Evolutionary conservation across 2,329 filamentous ascomycete species (phyloP), one percentile per base, ranked within the genome.

Genomic region (Phialophora chinensis): DNA sequence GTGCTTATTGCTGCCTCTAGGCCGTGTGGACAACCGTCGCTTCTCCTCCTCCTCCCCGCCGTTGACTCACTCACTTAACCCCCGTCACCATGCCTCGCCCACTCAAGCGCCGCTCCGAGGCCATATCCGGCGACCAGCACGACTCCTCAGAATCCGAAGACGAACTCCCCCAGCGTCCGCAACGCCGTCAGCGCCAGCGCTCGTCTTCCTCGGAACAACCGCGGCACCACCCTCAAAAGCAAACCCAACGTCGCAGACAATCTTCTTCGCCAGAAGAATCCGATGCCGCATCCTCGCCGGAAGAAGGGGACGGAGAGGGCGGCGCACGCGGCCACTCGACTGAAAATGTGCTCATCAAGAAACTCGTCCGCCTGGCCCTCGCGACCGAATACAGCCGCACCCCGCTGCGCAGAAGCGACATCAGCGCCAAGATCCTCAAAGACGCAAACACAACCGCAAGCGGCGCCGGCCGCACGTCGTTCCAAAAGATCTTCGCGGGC

Each of bases 401-500:
- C 61, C 83, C 85, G 0, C 85, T 90, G 55, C 83, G 86, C 47
- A 78, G 87, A 35, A 78, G 78, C 38, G 87, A 89, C 59, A 85
- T 90, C 67, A 83, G 79, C 61, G 78, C 83, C 58, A 88, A 88
- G 74, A 91, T 96, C 0, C 86, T 97, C 10, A 91, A 90, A 0
- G 81, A 85, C 20, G 63, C 47, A 42, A 68, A 66, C 47, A 35
- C 52, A 5, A 27, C 35, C 25, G 81, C 87, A 6, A 29, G 49
- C 14, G 44, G 59, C 23, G 27, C 33, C 14, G 27, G 49, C 14
- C 59, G 59, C 7, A 84, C 90, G 35, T 82, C 88, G 42, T 98
- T 97, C 77, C 93, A 88, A 75, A 77, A 80, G 12, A 87, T 97
- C 3, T 97, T 97, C 74, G 86, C 86, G 0, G 82, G 86, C 49